Evolutionary conservation across 1,284 basidiomycete species (phyloP).

Genomic region (Cutaneotrichosporon sp.): DNA sequence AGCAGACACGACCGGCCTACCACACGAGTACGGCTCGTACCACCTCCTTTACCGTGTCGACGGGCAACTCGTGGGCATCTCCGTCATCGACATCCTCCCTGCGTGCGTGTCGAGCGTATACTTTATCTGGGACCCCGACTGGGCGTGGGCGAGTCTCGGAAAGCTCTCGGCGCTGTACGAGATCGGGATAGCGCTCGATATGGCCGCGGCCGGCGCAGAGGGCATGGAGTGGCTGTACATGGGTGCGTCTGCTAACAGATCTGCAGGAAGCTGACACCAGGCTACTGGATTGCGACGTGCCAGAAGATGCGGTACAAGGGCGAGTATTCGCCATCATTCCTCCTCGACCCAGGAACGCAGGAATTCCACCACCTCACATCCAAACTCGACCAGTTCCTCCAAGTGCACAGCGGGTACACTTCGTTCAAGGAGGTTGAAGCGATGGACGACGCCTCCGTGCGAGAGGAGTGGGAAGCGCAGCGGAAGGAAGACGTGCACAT

Average conservation of each 20-base stretch:
- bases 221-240: slow-evolving; percentile 73
- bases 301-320: slow-evolving; percentile 97
- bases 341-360: slow-evolving; percentile 83
- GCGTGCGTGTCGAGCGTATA: slow-evolving; percentile 91
- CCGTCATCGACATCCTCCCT: slow-evolving; percentile 88
- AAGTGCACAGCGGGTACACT: slow-evolving; percentile 56
- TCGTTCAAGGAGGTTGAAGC: slow-evolving; percentile 38
- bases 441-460: slow-evolving; percentile 5
- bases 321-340: slow-evolving; percentile 80
- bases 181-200: slow-evolving; percentile 67
- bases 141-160: slow-evolving; percentile 67
- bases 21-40: slow-evolving; percentile 74
- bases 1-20: slow-evolving; percentile 58
- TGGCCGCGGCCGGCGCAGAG: slow-evolving; percentile 66
- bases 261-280: slow-evolving; percentile 53
- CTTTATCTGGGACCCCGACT: slow-evolving; percentile 84
- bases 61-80: slow-evolving; percentile 77
- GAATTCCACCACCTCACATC: slow-evolving; percentile 68
- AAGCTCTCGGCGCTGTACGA: slow-evolving; percentile 88
- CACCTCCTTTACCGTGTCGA: slow-evolving; percentile 82
- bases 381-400: slow-evolving; percentile 64
- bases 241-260: slow-evolving; percentile 59
- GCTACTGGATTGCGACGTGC: slow-evolving; percentile 88
- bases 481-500: neutral
- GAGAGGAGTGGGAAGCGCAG: slow-evolving; percentile 5